Percentiles rank a stretch among this genome's conserved stretches.
Conservation (phyloP, 306 rosid genomes). For the Corylus heterophylla region DNA sequence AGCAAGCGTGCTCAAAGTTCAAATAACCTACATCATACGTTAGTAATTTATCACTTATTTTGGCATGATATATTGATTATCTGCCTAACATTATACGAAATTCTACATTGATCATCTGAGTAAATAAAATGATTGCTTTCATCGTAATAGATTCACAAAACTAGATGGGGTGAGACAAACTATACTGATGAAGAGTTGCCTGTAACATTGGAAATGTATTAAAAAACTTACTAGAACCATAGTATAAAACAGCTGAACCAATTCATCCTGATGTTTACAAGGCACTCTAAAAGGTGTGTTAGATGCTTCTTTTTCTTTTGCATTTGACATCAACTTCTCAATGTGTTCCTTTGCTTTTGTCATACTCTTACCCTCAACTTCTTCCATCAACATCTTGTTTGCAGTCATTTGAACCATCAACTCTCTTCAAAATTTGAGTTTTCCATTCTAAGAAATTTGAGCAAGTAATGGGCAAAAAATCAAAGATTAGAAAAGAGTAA, state of each 20-base stretch:
- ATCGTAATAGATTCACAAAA: background rate
- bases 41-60: background rate
- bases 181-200: background rate
- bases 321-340: slow-evolving; percentile 52
- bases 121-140: background rate
- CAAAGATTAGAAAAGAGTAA: no score
- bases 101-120: background rate
- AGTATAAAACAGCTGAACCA: background rate
- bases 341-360: slow-evolving; percentile 46
- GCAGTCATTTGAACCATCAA: slow-evolving; percentile 32
- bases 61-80: background rate
- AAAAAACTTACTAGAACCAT: background rate
- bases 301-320: background rate
- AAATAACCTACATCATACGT: background rate
- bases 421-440: slow-evolving; percentile 57
- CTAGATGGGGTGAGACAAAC: background rate
- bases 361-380: slow-evolving; percentile 63
- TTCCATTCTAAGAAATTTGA: slow-evolving; percentile 31
- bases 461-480: no score
- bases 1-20: background rate
- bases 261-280: background rate
- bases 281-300: background rate
- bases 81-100: background rate
- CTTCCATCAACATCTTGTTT: slow-evolving; percentile 44
- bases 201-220: background rate